phyloP scores from a whole-genome alignment of 2,329 filamentous ascomycete species.

The Plectosphaerella sp. region DNA sequence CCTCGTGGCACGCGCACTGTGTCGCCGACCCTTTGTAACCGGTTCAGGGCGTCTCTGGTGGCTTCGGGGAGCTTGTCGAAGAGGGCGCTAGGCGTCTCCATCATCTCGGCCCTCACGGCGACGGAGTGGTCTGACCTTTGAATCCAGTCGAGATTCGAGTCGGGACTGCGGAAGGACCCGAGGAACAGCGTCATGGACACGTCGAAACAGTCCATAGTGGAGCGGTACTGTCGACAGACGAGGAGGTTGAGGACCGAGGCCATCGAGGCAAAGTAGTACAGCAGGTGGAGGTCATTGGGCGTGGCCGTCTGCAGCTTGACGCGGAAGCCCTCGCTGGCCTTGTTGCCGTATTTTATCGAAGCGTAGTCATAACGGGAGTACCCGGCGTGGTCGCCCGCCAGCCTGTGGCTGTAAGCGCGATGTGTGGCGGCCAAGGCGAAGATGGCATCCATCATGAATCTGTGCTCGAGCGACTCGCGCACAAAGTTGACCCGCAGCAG shows the following conservation, averaged over 20 bases:
- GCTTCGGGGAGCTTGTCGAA: neutral
- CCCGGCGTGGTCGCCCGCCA: neutral
- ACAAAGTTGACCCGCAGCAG: constrained; percentile 26
- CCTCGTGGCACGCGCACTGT: neutral
- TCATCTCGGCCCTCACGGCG: neutral
- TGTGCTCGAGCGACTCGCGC: constrained; percentile 26
- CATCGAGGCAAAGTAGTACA: constrained; percentile 6
- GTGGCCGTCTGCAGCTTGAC: constrained; percentile 16
- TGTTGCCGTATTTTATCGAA: constrained; percentile 2
- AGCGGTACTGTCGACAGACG: neutral
- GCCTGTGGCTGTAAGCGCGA: neutral
- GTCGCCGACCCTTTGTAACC: neutral
- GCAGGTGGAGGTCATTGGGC: constrained; percentile 16
- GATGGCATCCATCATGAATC: constrained; percentile 33
- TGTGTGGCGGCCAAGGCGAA: constrained; percentile 1
- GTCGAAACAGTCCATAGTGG: constrained; percentile 2
- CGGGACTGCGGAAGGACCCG: neutral
- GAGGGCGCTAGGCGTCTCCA: neutral
- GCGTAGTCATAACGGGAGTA: neutral
- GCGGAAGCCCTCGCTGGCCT: constrained; percentile 6
- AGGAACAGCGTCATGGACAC: constrained; percentile 2
- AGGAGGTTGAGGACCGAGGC: neutral
- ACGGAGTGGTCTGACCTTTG: neutral
- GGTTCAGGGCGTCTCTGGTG: neutral
- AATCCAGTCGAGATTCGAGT: neutral